Percentiles rank a stretch among this genome's conserved stretches.
Evolutionary conservation across 2,329 filamentous ascomycete genomes (phyloP).

Genomic region (Trichophyton verrucosum): DNA sequence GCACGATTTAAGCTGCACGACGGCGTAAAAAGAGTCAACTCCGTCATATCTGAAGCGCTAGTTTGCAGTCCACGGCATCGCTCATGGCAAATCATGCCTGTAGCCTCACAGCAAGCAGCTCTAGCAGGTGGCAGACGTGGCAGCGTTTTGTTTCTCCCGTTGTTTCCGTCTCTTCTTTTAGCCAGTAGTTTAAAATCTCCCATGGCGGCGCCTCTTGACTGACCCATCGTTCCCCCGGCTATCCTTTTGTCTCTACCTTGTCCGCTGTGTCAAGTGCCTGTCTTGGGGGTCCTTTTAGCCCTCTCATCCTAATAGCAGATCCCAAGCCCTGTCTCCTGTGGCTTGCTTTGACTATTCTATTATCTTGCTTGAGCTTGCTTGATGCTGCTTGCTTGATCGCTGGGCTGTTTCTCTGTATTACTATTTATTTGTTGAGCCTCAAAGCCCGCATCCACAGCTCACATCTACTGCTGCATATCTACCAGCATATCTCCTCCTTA

Average conservation of each 20-base stretch:
- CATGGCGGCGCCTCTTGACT: background rate
- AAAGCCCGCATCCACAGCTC: background rate
- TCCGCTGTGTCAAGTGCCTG: background rate
- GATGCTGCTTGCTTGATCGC: too few relatives aligned
- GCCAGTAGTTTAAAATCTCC: background rate
- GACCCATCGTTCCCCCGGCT: background rate
- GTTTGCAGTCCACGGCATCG: background rate
- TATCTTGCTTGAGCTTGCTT: background rate
- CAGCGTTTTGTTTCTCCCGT: background rate
- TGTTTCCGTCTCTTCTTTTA: background rate
- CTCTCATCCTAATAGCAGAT: background rate
- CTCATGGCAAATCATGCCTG: background rate
- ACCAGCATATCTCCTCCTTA: background rate
- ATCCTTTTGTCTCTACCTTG: background rate
- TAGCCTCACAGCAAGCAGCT: background rate
- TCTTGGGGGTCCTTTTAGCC: background rate
- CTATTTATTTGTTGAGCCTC: slow-evolving; percentile 1
- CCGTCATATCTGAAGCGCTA: background rate
- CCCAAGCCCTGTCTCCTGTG: background rate
- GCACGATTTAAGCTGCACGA: background rate
- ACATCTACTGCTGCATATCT: background rate
- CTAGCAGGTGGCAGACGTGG: background rate
- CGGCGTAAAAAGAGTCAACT: background rate
- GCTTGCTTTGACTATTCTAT: background rate
- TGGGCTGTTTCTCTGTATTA: background rate